Evolutionary conservation across 192 early-diverging fungal genomes (phyloP), one percentile per base, ranked within the genome.

Genomic region (Thoreauomyces humboldtii): DNA sequence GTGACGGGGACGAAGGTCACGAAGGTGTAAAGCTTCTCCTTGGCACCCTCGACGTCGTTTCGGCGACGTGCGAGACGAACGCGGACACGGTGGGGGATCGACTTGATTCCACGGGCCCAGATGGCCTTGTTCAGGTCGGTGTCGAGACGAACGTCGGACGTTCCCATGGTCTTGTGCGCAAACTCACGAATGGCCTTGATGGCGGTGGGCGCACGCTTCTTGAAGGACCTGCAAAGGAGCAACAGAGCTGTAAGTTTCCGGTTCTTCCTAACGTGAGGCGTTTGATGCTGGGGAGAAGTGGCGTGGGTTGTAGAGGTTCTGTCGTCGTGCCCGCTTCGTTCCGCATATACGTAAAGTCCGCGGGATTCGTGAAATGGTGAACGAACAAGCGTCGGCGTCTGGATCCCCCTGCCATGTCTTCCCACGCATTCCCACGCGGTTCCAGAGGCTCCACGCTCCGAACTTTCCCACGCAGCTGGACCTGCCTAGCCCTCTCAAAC

Each of bases 11-110:
- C 96, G 68, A 83, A 83, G 67, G 91, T 84, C 61, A 98, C 96
- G 69, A 87, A 83, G 63, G 95, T 93, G 90, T 93, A 98, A 44
- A 98, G 88, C 90, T 96, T 97, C 83, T 96, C 92, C 77, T 89
- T 90, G 75, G 91, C 91, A 68, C 91, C 87, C 77, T 98, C 96
- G 72, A 87, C 91, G 70, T 98, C 96, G 86, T 96, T 97, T 80
- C 94, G 89, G 80, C 91, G 91, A 80, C 96, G 92, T 68, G 93
- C 77, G 67, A 97, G 77, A 67, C 96, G 91, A 58, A 98, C 87
- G 65, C 96, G 92, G 70, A 98, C 88, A 75, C 95, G 89, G 91
- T 92, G 90, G 67, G 92, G 91, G 53, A 95, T 90, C 63, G 83
- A 79, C 91, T 92, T 96, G 74, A 98, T 82, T 74, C 96, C 96